Percentiles rank a stretch among this genome's conserved stretches.
Evolutionary conservation across 208 protist genomes (phyloP).

Genomic region (Wallacemonas sp.): DNA sequence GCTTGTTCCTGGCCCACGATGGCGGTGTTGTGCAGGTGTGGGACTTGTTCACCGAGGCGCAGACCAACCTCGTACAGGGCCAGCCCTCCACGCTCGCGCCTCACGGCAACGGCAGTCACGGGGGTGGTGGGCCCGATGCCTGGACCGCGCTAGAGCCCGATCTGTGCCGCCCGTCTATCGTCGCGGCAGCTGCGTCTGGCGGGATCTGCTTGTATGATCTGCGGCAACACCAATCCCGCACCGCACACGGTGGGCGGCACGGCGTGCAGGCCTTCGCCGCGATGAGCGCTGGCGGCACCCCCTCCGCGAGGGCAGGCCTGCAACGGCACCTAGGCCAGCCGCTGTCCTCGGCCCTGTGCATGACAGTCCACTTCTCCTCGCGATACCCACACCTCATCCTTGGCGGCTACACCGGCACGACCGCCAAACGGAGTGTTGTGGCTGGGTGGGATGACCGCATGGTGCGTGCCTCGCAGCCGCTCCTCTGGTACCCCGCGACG

Average conservation of each 20-base stretch:
- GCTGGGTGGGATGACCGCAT: constrained; percentile 45
- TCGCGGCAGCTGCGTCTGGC: constrained; percentile 56
- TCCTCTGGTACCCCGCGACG: constrained; percentile 17
- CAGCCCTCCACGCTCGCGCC: constrained; percentile 3
- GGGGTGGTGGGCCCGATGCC: constrained; percentile 5
- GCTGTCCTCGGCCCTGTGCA: constrained; percentile 19
- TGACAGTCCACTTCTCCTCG: constrained; percentile 50
- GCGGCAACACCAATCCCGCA: constrained; percentile 18
- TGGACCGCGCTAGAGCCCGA: constrained; percentile 34
- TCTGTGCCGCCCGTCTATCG: constrained; percentile 33
- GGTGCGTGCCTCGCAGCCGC: constrained; percentile 19
- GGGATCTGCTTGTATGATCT: constrained; percentile 53
- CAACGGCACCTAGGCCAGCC: constrained; percentile 6
- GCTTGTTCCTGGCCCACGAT: constrained; percentile 53
- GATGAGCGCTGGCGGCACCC: constrained; percentile 1
- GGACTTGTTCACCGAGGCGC: constrained; percentile 23
- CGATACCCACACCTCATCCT: constrained; percentile 64
- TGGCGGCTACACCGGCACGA: constrained; percentile 50
- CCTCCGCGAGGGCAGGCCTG: constrained; percentile 1
- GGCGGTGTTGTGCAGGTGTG: constrained; percentile 25
- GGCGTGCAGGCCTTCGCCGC: constrained; percentile 15
- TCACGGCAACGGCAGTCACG: background rate
- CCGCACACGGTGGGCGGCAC: background rate
- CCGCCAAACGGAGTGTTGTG: constrained; percentile 12
- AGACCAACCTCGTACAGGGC: constrained; percentile 6